These are phyloP conservation scores for Fusarium temperatum DNA, from an alignment of 2,329 filamentous ascomycete species.

Conservation along the genomic window DNA sequence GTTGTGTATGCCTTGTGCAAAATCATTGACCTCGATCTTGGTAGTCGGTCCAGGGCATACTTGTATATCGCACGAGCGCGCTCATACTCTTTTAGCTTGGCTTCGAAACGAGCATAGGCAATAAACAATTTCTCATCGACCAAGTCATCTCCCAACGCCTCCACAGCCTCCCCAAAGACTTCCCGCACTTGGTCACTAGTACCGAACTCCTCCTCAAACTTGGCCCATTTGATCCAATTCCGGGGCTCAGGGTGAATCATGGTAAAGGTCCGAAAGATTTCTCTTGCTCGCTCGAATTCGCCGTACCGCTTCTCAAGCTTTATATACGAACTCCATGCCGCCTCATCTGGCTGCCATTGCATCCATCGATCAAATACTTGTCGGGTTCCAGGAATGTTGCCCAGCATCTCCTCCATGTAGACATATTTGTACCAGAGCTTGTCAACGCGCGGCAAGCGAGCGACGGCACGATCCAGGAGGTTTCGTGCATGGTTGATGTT, in stretches of 20 bases:
- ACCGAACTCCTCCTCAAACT: constrained; percentile 95
- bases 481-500: constrained; percentile 98
- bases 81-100: constrained; percentile 94
- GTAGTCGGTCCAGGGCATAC: constrained; percentile 90
- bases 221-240: constrained; percentile 99
- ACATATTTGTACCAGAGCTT: constrained; percentile 99
- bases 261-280: constrained; percentile 90
- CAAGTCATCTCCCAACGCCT: constrained; percentile 91
- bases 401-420: constrained; percentile 97
- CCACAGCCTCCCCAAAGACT: constrained; percentile 88
- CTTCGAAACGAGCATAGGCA: constrained; percentile 93
- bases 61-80: constrained; percentile 95
- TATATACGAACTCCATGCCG: constrained; percentile 95
- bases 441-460: constrained; percentile 87
- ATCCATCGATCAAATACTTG: constrained; percentile 99
- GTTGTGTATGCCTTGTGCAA: constrained; percentile 96
- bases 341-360: constrained; percentile 96
- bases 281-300: constrained; percentile 88
- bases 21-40: constrained; percentile 82
- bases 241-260: constrained; percentile 91
- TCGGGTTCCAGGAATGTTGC: constrained; percentile 89
- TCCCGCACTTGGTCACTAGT: constrained; percentile 92
- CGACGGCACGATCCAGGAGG: constrained; percentile 92
- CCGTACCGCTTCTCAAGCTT: constrained; percentile 96
- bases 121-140: constrained; percentile 97